phyloP scores from a whole-genome alignment of 257 asterid genomes.

The Penstemon barbatus region DNA sequence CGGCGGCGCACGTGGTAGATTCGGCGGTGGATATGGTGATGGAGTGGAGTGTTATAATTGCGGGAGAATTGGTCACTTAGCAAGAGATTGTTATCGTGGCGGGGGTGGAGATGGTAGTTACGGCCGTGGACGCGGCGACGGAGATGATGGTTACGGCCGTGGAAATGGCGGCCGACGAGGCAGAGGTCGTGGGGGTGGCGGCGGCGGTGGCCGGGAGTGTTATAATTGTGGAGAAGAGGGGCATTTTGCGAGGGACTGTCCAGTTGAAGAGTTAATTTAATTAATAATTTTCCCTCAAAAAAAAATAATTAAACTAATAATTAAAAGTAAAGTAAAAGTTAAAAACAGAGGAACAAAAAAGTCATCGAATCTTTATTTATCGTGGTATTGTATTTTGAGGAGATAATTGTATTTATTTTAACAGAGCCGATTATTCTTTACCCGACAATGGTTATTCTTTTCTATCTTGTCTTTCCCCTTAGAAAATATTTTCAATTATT shows the following conservation, averaged over 20 bases:
- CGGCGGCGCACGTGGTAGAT: conserved; percentile 33
- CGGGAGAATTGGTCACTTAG: conserved; percentile 52
- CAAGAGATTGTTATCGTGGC: conserved; percentile 47
- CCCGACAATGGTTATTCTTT: neutral
- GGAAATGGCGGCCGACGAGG: conserved; percentile 26
- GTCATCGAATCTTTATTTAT: conserved; percentile 26
- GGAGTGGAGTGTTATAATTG: conserved; percentile 56
- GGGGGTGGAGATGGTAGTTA: conserved; percentile 32
- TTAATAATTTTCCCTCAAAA: neutral
- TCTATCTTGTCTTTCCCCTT: neutral
- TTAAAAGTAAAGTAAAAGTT: neutral
- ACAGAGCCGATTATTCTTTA: conserved; percentile 3
- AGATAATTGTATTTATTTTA: neutral
- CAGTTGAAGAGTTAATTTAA: conserved; percentile 32
- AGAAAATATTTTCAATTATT: neutral
- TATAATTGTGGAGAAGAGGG: conserved; percentile 55
- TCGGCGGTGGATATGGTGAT: conserved; percentile 32
- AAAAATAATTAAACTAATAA: conserved; percentile 6
- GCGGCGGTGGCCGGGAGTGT: conserved; percentile 43
- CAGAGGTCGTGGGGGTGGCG: conserved; percentile 29
- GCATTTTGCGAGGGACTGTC: conserved; percentile 55
- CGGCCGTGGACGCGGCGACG: conserved; percentile 17
- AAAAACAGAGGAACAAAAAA: conserved; percentile 5
- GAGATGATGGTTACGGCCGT: conserved; percentile 26
- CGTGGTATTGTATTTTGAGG: neutral